Percentiles rank a stretch among this genome's conserved stretches.
These are phyloP conservation scores for Scutellaria barbata DNA, from an alignment of 257 asterid species.

Conservation along the genomic window DNA sequence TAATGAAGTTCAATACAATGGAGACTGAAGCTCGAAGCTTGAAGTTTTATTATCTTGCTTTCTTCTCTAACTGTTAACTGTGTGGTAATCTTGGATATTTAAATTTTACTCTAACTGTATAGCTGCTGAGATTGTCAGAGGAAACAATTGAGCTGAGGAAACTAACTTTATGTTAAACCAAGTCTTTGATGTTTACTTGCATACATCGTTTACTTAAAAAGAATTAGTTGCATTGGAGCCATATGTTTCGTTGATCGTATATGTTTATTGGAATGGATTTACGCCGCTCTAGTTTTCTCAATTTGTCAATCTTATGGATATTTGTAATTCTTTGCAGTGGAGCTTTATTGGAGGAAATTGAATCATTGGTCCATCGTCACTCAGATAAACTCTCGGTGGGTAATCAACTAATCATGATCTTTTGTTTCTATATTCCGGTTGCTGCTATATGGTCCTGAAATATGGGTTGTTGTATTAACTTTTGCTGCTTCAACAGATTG, in stretches of 20 bases:
- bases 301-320: conserved; percentile 8
- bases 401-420: conserved; percentile 41
- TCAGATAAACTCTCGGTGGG: conserved; percentile 86
- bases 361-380: conserved; percentile 90
- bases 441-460: conserved; percentile 3
- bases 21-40: conserved; percentile 19
- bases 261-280: neutral
- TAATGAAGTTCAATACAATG: conserved; percentile 4
- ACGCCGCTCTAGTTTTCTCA: neutral
- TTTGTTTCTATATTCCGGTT: neutral
- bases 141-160: conserved; percentile 4
- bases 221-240: neutral
- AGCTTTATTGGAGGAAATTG: conserved; percentile 81
- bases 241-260: neutral
- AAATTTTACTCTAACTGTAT: neutral
- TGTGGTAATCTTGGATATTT: neutral
- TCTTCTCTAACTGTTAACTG: neutral
- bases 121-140: conserved; percentile 7
- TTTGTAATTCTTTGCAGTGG: conserved; percentile 56
- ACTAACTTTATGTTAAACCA: neutral
- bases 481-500: conserved; percentile 56
- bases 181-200: conserved; percentile 13
- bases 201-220: neutral
- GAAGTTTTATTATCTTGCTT: neutral
- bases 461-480: conserved; percentile 12